Conservation (phyloP, 2,329 filamentous ascomycete genomes). For the Aspergillus sp. region DNA sequence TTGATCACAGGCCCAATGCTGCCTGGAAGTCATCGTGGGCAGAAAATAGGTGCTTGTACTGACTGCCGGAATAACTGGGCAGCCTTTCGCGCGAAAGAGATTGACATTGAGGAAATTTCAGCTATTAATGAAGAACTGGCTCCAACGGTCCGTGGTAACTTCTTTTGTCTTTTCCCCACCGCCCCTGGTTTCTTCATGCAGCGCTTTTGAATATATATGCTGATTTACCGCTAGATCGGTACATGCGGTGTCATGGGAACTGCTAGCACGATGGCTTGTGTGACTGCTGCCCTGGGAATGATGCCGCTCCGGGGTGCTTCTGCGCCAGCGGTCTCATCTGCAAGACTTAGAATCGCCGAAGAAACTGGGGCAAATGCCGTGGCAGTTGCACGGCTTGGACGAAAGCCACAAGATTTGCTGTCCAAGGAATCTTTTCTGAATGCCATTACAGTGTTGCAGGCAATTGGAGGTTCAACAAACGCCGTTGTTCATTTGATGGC, state of each 20-base stretch:
- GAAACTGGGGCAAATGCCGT: constrained; percentile 50
- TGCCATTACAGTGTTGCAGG: constrained; percentile 49
- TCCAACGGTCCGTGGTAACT: constrained; percentile 52
- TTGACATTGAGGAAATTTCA: constrained; percentile 68
- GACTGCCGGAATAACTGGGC: constrained; percentile 74
- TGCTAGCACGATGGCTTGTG: constrained; percentile 54
- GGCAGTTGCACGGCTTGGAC: constrained; percentile 31
- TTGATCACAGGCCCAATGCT: constrained; percentile 72
- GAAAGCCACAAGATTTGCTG: constrained; percentile 42
- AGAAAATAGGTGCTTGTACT: constrained; percentile 66
- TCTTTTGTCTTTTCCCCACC: too few species aligned
- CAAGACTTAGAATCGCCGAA: constrained; percentile 50
- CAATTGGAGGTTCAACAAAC: constrained; percentile 55
- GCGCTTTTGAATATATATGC: background rate
- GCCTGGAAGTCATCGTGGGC: constrained; percentile 62
- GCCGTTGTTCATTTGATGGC: constrained; percentile 52
- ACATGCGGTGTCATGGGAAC: constrained; percentile 58
- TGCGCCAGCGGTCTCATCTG: constrained; percentile 50
- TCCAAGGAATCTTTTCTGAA: constrained; percentile 48
- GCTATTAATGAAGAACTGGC: constrained; percentile 68
- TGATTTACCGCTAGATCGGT: constrained; percentile 28
- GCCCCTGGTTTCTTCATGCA: constrained; percentile 2
- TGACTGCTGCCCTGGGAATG: constrained; percentile 49
- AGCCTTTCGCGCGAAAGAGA: constrained; percentile 57
- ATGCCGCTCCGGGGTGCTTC: constrained; percentile 51